Percentiles rank a stretch among this genome's conserved stretches.
Conservation (phyloP, 345 rosid species). For the Heritiera littoralis region DNA sequence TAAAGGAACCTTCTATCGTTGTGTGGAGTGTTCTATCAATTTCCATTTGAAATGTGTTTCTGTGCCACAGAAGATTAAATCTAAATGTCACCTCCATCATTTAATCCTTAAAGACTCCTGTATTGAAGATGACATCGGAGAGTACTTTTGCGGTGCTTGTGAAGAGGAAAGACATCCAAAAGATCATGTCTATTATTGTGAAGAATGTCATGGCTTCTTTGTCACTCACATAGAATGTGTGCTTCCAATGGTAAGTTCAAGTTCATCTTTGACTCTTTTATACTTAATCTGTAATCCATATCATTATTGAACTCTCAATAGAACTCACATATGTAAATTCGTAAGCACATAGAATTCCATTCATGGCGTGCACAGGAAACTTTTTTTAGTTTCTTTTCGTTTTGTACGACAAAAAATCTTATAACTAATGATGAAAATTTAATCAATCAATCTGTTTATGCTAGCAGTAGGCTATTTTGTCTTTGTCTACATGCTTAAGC, state of each 20-base stretch:
- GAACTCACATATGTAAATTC: neutral
- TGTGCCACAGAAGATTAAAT: slow-evolving; percentile 8
- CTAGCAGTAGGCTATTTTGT: too few relatives aligned
- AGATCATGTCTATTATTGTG: slow-evolving; percentile 2
- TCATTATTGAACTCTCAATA: neutral
- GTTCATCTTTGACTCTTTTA: neutral
- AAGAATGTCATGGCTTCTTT: neutral
- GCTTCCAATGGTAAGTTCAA: neutral
- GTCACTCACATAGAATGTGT: slow-evolving; percentile 5
- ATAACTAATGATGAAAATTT: too few relatives aligned
- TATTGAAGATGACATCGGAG: neutral
- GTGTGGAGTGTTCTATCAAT: slow-evolving; percentile 18
- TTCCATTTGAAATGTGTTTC: slow-evolving; percentile 29
- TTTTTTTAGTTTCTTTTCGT: too few relatives aligned
- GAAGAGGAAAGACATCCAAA: neutral
- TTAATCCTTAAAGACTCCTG: neutral
- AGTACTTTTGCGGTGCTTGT: slow-evolving; percentile 24
- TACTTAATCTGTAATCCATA: neutral
- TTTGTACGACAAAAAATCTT: too few relatives aligned
- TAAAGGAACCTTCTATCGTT: slow-evolving; percentile 3
- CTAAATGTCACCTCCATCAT: slow-evolving; percentile 19
- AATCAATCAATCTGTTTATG: too few relatives aligned
- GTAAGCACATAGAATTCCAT: neutral
- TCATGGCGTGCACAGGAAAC: neutral
- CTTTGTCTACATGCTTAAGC: too few relatives aligned